Percentiles rank a stretch among this genome's conserved stretches.
phyloP scores from a whole-genome alignment of 192 early-diverging fungal genomes.

The Linnemannia hyalina region DNA sequence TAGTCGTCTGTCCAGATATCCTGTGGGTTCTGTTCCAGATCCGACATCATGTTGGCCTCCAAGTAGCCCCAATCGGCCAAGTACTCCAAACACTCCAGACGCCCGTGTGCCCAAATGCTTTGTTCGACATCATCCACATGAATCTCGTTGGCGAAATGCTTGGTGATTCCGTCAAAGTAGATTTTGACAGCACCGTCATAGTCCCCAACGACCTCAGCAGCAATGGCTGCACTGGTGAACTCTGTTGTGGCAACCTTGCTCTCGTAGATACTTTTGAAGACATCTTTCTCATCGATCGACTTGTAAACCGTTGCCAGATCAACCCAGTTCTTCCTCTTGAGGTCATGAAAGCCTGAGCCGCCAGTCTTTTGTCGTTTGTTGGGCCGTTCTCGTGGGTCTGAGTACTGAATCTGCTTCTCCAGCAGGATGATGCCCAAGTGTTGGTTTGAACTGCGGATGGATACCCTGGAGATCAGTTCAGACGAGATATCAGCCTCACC shows the following conservation, averaged over 20 bases:
- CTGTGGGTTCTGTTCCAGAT: slow-evolving; percentile 62
- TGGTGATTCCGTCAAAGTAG: slow-evolving; percentile 55
- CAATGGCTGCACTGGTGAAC: slow-evolving; percentile 70
- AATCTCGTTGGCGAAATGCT: slow-evolving; percentile 43
- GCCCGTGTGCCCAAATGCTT: slow-evolving; percentile 65
- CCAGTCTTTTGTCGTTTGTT: slow-evolving; percentile 43
- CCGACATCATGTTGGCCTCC: slow-evolving; percentile 61
- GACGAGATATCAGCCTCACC: slow-evolving; percentile 49
- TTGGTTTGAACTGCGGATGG: slow-evolving; percentile 62
- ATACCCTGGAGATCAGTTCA: slow-evolving; percentile 37
- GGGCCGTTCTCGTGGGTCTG: slow-evolving; percentile 38
- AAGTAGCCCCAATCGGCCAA: slow-evolving; percentile 76
- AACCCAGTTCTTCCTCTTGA: slow-evolving; percentile 64
- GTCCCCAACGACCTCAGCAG: slow-evolving; percentile 71
- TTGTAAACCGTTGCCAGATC: slow-evolving; percentile 74
- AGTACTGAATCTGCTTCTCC: slow-evolving; percentile 58
- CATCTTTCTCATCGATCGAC: slow-evolving; percentile 70
- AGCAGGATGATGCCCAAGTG: slow-evolving; percentile 65
- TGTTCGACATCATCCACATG: slow-evolving; percentile 57
- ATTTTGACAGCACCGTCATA: slow-evolving; percentile 64
- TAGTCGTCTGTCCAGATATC: slow-evolving; percentile 68
- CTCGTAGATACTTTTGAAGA: slow-evolving; percentile 76
- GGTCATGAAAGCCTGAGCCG: slow-evolving; percentile 18
- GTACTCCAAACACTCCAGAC: slow-evolving; percentile 71
- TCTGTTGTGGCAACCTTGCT: slow-evolving; percentile 63